Base-by-base conservation (phyloP, 2,329 filamentous ascomycete species). In the Apiospora sp. region DNA sequence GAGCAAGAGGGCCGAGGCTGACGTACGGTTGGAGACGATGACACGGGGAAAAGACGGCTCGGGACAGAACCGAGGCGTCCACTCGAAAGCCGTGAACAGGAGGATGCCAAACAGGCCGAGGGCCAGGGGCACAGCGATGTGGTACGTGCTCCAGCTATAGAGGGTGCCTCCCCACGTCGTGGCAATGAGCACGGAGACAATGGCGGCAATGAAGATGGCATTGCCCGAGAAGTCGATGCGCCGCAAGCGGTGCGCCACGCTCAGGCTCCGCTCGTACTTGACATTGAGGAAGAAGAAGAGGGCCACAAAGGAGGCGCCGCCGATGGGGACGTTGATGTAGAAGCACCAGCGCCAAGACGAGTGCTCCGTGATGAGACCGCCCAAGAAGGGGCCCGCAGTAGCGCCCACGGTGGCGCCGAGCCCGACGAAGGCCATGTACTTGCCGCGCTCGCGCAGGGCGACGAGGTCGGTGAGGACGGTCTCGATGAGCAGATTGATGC, bases 21-120 rank as follows among this genome's bases (percentile, higher is more conserved):
- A 77, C 4, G 85, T 86, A 5, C 82, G 79, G 73, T 84, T 86
- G 1, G 75, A 76, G 78, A 87, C 87, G 30, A 87, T 77, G 10
- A 78, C 76, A 1, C 80, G 78, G 0, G 85, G 85, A 72, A 87
- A 82, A 37, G 82, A 80, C 0, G 80, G 75, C 68, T 82, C 76
- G 3, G 22, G 51, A 13, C 70, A 71, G 58, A 74, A 43, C 27
- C 43, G 69, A 34, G 43, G 44, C 44, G 77, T 76, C 24, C 74
- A 74, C 72, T 84, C 80, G 75, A 78, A 83, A 16, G 79, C 68
- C 13, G 75, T 73, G 72, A 87, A 86, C 0, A 75, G 67, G 13
- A 79, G 67, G 1, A 84, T 75, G 1, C 84, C 85, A 2, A 80
- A 24, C 4, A 84, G 27, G 0, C 84, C 84, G 1, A 86, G 54